Percentiles rank a stretch among this genome's conserved stretches.
Conservation (phyloP, 495 filamentous ascomycete genomes). For the Aspergillus wentii region DNA sequence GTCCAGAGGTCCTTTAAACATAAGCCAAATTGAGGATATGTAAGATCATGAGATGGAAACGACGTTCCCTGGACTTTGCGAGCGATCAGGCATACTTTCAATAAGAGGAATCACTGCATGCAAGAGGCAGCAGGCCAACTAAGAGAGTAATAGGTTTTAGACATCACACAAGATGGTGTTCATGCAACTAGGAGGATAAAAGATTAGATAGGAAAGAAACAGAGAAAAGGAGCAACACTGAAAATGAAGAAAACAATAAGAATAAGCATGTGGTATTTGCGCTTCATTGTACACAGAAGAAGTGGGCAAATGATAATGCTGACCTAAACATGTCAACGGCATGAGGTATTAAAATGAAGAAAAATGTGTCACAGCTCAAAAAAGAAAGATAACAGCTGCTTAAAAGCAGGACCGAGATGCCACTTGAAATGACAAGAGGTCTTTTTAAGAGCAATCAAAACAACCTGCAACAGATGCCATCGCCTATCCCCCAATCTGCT, state of each 20-base stretch:
- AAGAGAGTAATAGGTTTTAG: too few species aligned
- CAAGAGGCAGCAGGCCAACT: too few species aligned
- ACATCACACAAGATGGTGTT: slow-evolving; percentile 5
- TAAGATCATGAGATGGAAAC: too few species aligned
- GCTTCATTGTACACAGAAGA: slow-evolving; percentile 43
- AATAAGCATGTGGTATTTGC: slow-evolving; percentile 40
- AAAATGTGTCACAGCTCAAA: slow-evolving; percentile 6
- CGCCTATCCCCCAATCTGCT: slow-evolving; percentile 1
- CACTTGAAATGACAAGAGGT: not conserved
- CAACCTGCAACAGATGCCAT: slow-evolving; percentile 7
- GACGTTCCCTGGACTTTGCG: too few species aligned
- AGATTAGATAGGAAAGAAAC: slow-evolving; percentile 11
- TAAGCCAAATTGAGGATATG: too few species aligned
- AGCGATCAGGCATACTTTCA: too few species aligned
- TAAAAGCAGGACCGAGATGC: not conserved
- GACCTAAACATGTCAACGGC: slow-evolving; percentile 8
- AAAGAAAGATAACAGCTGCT: slow-evolving; percentile 4
- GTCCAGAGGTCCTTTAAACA: too few species aligned
- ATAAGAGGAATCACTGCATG: too few species aligned
- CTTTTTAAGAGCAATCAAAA: slow-evolving; percentile 9
- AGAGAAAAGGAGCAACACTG: slow-evolving; percentile 14
- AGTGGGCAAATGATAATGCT: slow-evolving; percentile 16
- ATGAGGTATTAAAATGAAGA: slow-evolving; percentile 17
- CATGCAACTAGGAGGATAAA: slow-evolving; percentile 7
- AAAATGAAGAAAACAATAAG: slow-evolving; percentile 10